Evolutionary conservation across 192 early-diverging fungal genomes (phyloP).

Genomic region (Backusella morwellensis): DNA sequence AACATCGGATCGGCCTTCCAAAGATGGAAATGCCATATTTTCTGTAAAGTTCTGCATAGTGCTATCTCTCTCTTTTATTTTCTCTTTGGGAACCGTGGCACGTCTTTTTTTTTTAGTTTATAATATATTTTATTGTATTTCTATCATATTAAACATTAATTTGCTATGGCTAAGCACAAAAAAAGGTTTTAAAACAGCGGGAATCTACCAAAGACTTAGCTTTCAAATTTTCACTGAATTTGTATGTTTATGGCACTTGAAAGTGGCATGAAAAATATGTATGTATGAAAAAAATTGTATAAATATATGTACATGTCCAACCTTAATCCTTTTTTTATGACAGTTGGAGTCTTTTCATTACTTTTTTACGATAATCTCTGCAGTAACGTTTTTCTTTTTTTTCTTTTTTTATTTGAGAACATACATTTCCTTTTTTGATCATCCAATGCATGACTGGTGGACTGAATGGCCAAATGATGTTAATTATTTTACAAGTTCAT

Average conservation of each 20-base stretch:
- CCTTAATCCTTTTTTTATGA: not conserved
- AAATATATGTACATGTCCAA: not conserved
- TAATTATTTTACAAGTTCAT: no score
- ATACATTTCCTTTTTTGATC: not conserved
- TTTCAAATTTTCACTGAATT: not conserved
- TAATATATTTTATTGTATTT: not conserved
- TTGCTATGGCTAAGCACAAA: not conserved
- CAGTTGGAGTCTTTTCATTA: not conserved
- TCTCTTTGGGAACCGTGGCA: not conserved
- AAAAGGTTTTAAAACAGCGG: not conserved
- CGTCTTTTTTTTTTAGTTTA: not conserved
- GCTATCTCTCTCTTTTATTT: not conserved
- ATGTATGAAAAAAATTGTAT: not conserved
- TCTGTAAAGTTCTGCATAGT: not conserved
- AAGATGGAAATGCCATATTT: not conserved
- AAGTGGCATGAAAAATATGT: not conserved
- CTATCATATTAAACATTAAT: not conserved
- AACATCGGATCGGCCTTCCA: not conserved
- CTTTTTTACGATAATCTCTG: not conserved
- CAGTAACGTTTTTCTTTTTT: not conserved
- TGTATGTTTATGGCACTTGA: not conserved
- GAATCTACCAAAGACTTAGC: not conserved
- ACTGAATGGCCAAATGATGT: no score
- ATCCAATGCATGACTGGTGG: not conserved
- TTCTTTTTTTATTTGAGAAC: not conserved